Base-by-base conservation (phyloP, 1,284 basidiomycete species). In the Fomes fomentarius region DNA sequence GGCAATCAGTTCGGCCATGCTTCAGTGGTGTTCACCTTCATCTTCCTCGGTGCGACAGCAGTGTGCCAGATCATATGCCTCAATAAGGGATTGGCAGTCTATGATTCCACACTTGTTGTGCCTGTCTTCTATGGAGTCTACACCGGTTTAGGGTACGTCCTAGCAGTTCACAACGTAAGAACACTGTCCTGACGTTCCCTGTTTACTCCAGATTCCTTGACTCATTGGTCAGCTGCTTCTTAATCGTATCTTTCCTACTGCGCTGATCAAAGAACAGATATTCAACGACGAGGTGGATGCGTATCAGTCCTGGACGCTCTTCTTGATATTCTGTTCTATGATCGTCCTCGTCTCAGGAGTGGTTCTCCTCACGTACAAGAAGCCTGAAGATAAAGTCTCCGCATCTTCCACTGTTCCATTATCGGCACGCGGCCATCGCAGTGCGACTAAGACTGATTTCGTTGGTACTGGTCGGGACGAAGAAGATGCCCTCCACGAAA, bases 51-150 rank as follows among this genome's bases (percentile, higher is more conserved):
- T 5, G 68, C 83, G 39, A 94, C 93, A 0, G 94, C 94, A 1
- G 84, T 97, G 15, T 73, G 88, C 31, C 95, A 98, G 70, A 96
- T 97, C 58, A 84, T 94, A 40, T 96, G 93, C 68, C 78, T 97
- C 33, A 96, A 96, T 69, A 85, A 87, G 51, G 94, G 90, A 4
- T 76, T 96, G 19, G 86, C 85, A 64, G 84, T 88, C 4, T 92
- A 91, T 63, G 90, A 92, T 56, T 86, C 85, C 3, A 89, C 89
- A 1, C 75, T 90, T 1, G 85, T 89, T 21, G 88, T 90, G 0
- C 88, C 89, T 0, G 79, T 88, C 6, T 88, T 89, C 66, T 89
- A 87, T 58, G 87, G 81, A 25, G 76, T 87, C 4, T 88, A 88
- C 65, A 86, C 84, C 0, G 82, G 81, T 3, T 73, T 80, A 21